These are phyloP conservation scores for Ustilago curta DNA, from an alignment of 1,284 basidiomycete genomes.

Conservation along the genomic window DNA sequence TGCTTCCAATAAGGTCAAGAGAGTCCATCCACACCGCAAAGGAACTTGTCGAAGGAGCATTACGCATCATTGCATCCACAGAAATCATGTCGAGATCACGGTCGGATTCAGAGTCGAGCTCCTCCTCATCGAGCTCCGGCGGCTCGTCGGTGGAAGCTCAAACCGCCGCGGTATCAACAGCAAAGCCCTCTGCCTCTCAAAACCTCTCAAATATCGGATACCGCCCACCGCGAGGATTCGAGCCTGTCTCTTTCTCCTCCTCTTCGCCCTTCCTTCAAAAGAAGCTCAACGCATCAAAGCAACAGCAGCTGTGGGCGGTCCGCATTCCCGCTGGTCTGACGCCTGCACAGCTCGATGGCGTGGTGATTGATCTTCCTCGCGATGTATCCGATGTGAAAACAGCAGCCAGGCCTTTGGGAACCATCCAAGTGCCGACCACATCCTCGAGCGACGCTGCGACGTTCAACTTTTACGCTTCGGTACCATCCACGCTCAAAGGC, in stretches of 20 bases:
- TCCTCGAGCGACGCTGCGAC: conserved; percentile 21
- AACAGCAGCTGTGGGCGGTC: conserved; percentile 47
- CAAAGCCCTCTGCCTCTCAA: conserved; percentile 29
- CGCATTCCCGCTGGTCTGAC: conserved; percentile 43
- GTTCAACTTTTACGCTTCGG: conserved; percentile 46
- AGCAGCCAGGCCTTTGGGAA: conserved; percentile 23
- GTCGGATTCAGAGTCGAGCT: conserved; percentile 42
- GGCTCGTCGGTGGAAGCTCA: conserved; percentile 35
- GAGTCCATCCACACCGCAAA: neutral
- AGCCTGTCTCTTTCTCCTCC: conserved; percentile 27
- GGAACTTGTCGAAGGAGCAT: neutral
- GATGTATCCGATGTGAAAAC: conserved; percentile 14
- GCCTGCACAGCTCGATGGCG: conserved; percentile 40
- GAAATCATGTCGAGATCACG: conserved; percentile 34
- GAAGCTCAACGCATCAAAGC: conserved; percentile 22
- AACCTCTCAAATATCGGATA: conserved; percentile 45
- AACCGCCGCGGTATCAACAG: conserved; percentile 29
- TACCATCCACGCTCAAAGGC: conserved; percentile 21
- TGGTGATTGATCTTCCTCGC: conserved; percentile 38
- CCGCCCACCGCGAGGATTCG: conserved; percentile 44
- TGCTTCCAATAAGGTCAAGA: neutral
- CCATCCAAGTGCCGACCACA: conserved; percentile 22
- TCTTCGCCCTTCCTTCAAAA: conserved; percentile 25
- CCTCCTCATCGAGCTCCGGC: conserved; percentile 41
- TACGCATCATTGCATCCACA: neutral